Base-by-base conservation (phyloP, 2,329 filamentous ascomycete genomes). In the Ceratocystis colombiana region DNA sequence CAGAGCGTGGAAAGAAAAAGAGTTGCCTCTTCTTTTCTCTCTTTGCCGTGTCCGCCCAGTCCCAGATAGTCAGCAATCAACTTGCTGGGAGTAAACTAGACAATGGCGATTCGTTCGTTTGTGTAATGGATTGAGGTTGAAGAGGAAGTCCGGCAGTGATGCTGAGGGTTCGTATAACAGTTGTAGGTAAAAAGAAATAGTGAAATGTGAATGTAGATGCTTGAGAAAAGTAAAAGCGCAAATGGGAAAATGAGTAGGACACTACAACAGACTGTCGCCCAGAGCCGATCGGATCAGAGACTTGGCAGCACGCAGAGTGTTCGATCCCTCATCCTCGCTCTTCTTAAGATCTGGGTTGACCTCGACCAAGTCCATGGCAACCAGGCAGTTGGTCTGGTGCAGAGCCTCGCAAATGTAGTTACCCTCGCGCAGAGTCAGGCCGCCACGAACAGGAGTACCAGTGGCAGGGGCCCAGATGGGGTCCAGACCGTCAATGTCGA, bases 401-500 rank as follows among this genome's bases (percentile, higher is more conserved):
- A 93, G 87, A 70, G 83, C 86, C 78, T 93, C 94, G 72, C 91
- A 95, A 76, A 99, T 97, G 78, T 90, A 99, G 76, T 97, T 94
- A 50, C 94, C 94, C 79, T 99, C 94, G 66, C 94, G 85, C 72
- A 99, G 81, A 2, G 94, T 99, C 74, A 99, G 77, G 0, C 94
- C 94, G 53, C 94, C 94, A 72, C 94, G 84, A 41, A 99, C 94
- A 0, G 94, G 91, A 2, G 94, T 97, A 20, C 94, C 94, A 0
- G 94, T 99, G 76, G 89, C 94, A 28, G 94, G 94, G 48, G 94
- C 94, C 88, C 90, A 96, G 82, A 91, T 88, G 33, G 94, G 94
- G 76, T 99, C 94, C 68, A 97, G 82, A 28, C 92, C 94, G 75
- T 99, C 94, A 71, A 99, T 90, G 74, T 99, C 94, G 72, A 99